Percentiles rank a stretch among this genome's conserved stretches.
Evolutionary conservation across 1,139 yeast genomes (phyloP).

Genomic region (Candida sanyaensis): DNA sequence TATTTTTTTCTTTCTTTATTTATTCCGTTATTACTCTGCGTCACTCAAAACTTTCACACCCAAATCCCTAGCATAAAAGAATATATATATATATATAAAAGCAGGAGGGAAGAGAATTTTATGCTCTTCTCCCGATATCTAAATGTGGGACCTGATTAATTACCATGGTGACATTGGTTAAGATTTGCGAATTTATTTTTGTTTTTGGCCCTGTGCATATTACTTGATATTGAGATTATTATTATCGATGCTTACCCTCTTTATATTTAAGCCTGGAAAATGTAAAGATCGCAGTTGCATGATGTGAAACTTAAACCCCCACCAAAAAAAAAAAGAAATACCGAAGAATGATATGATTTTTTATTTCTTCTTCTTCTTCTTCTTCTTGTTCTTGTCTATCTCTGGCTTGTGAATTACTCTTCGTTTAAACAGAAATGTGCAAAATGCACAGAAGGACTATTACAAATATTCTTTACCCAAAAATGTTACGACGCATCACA

Average conservation of each 20-base stretch:
- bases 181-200: neutral
- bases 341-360: neutral
- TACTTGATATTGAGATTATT: neutral
- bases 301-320: constrained; percentile 3
- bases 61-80: neutral
- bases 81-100: no score
- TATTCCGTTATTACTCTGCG: neutral
- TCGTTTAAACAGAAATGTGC: no score
- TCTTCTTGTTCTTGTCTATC: no score
- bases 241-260: no score
- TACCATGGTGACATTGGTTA: no score
- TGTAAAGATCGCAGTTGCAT: constrained; percentile 5
- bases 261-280: neutral
- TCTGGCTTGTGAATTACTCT: no score
- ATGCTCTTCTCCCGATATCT: neutral
- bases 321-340: neutral
- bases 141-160: no score
- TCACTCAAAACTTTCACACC: neutral
- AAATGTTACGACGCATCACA: no score
- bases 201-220: neutral
- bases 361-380: no score
- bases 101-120: no score
- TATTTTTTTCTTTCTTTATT: neutral
- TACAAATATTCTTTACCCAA: no score
- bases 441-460: constrained; percentile 1